phyloP scores from a whole-genome alignment of 2,329 filamentous ascomycete species.

The Cladophialophora carrionii region DNA sequence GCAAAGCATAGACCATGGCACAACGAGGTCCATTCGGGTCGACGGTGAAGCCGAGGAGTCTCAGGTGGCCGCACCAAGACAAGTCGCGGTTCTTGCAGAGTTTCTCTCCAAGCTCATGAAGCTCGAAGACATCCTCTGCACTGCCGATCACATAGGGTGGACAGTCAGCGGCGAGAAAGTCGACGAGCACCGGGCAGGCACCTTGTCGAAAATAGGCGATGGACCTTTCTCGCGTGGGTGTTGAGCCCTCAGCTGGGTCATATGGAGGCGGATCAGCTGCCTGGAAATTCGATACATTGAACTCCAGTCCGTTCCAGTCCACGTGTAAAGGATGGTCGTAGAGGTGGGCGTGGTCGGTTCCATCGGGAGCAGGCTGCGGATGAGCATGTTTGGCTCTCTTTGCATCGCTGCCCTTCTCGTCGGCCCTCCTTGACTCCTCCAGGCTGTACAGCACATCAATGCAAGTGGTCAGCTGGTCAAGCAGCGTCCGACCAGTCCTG shows the following conservation, averaged over 20 bases:
- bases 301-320: slow-evolving; percentile 35
- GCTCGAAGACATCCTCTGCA: slow-evolving; percentile 36
- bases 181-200: slow-evolving; percentile 35
- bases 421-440: slow-evolving; percentile 55
- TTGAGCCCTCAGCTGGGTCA: slow-evolving; percentile 33
- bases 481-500: slow-evolving; percentile 44
- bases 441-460: slow-evolving; percentile 68
- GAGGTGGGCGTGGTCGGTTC: slow-evolving; percentile 26
- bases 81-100: slow-evolving; percentile 30
- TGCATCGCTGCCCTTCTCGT: slow-evolving; percentile 31
- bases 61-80: slow-evolving; percentile 42
- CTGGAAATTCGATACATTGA: slow-evolving; percentile 27
- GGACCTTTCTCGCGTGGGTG: slow-evolving; percentile 26
- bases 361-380: slow-evolving; percentile 21
- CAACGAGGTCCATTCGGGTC: slow-evolving; percentile 34
- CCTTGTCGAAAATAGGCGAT: slow-evolving; percentile 34
- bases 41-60: slow-evolving; percentile 47
- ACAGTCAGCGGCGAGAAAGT: slow-evolving; percentile 34
- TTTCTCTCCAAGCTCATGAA: slow-evolving; percentile 35
- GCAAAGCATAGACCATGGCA: slow-evolving; percentile 38
- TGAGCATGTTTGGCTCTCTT: slow-evolving; percentile 32
- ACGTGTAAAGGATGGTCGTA: slow-evolving; percentile 37
- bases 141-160: slow-evolving; percentile 33
- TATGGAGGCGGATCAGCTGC: slow-evolving; percentile 37
- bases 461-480: slow-evolving; percentile 63